Evolutionary conservation across 306 rosid species (phyloP).

Genomic region (Albizia julibrissin): DNA sequence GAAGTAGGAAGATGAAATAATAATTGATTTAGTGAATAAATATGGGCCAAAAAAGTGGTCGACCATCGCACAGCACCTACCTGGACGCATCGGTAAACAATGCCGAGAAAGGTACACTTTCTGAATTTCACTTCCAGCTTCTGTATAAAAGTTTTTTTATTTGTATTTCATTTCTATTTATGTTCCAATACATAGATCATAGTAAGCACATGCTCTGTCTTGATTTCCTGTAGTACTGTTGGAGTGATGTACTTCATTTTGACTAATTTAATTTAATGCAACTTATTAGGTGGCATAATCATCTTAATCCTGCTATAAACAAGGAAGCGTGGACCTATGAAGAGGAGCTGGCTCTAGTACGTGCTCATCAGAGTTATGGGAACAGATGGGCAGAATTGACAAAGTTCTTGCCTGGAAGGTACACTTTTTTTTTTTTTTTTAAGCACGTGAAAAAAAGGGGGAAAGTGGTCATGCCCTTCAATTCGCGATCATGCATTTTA

Average conservation of each 20-base stretch:
- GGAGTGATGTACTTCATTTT: constrained; percentile 7
- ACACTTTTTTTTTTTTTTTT: neutral
- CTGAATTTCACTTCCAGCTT: neutral
- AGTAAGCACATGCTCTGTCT: constrained; percentile 1
- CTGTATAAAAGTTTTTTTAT: neutral
- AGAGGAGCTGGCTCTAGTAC: constrained; percentile 91
- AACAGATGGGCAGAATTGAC: constrained; percentile 99
- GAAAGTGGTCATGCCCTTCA: constrained; percentile 18
- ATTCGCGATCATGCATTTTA: neutral
- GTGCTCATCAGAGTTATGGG: constrained; percentile 91
- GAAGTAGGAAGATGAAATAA: constrained; percentile 85
- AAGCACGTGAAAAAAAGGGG: constrained; percentile 1
- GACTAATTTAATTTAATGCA: constrained; percentile 23
- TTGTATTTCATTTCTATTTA: neutral
- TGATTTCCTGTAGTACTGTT: constrained; percentile 24
- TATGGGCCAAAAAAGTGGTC: constrained; percentile 98
- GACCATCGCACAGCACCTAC: constrained; percentile 81
- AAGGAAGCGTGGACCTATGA: constrained; percentile 99
- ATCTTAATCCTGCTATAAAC: constrained; percentile 94
- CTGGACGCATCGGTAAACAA: constrained; percentile 98
- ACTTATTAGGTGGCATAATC: constrained; percentile 92
- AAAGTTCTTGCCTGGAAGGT: constrained; percentile 97
- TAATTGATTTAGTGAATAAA: constrained; percentile 70
- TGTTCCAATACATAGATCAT: neutral
- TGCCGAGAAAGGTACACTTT: constrained; percentile 93